Percentiles rank a stretch among this genome's conserved stretches.
Evolutionary conservation across 2,329 filamentous ascomycete species (phyloP).

Genomic region (Ceratocystis colombiana): DNA sequence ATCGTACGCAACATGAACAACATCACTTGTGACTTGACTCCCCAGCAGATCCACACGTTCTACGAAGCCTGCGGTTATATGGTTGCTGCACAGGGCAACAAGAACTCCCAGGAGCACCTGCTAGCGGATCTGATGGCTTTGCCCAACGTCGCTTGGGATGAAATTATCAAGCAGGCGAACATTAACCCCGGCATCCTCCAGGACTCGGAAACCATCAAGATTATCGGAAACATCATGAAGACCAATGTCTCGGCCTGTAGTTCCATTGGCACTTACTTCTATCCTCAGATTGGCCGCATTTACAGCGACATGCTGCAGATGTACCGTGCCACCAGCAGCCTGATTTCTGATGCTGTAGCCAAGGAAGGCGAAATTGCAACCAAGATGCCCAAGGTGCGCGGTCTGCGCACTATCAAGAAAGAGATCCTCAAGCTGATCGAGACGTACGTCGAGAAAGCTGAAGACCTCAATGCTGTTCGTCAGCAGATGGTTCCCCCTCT

Average conservation of each 20-base stretch:
- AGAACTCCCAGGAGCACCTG: slow-evolving; percentile 81
- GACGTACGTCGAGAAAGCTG: slow-evolving; percentile 95
- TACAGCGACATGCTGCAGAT: slow-evolving; percentile 98
- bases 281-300: slow-evolving; percentile 92
- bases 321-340: slow-evolving; percentile 92
- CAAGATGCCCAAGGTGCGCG: slow-evolving; percentile 93
- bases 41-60: slow-evolving; percentile 96
- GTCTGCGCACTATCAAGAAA: slow-evolving; percentile 95
- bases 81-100: slow-evolving; percentile 96
- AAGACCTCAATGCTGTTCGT: slow-evolving; percentile 88
- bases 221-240: slow-evolving; percentile 99
- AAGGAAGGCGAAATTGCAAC: slow-evolving; percentile 62
- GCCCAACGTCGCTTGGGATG: slow-evolving; percentile 89
- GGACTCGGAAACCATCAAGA: slow-evolving; percentile 90
- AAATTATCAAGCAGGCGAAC: slow-evolving; percentile 82
- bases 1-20: slow-evolving; percentile 92
- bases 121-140: slow-evolving; percentile 87
- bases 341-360: slow-evolving; percentile 88
- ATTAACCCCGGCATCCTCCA: slow-evolving; percentile 77
- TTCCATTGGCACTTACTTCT: slow-evolving; percentile 94
- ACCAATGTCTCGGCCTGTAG: slow-evolving; percentile 98
- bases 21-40: slow-evolving; percentile 88
- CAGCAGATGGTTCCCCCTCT: slow-evolving; percentile 92
- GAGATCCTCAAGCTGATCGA: slow-evolving; percentile 98
- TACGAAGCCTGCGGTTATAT: slow-evolving; percentile 99